Base-by-base conservation (phyloP, 192 early-diverging fungal genomes). In the Haplosporangium gracile region DNA sequence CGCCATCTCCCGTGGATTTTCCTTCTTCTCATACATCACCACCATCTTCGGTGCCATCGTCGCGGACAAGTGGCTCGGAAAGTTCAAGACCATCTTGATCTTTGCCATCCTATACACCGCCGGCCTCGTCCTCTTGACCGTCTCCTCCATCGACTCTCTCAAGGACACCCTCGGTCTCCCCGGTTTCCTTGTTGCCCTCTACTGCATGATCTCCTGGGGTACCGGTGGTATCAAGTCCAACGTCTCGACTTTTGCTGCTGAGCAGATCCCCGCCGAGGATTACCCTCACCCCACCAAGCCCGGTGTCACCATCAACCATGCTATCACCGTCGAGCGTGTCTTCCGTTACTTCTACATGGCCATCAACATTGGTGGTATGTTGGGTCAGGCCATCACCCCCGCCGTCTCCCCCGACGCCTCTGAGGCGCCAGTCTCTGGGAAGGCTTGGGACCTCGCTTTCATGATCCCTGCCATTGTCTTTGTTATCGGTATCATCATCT, bases 291-390 rank as follows among this genome's bases (percentile, higher is more conserved):
- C 73, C 57, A 88, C 89, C 65, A 90, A 91, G 86, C 77, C 78
- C 70, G 90, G 91, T 63, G 91, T 92, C 13, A 85, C 92, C 8
- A 88, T 94, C 32, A 91, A 94, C 85, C 91, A 90, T 72, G 92
- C 89, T 75, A 84, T 93, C 74, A 93, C 93, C 4, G 83, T 94
- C 26, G 91, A 94, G 88, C 91, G 90, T 43, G 91, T 95, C 70
- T 95, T 94, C 88, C 92, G 92, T 82, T 94, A 93, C 91, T 95
- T 95, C 80, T 95, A 95, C 90, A 92, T 91, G 92, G 79, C 92
- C 40, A 92, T 94, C 78, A 94, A 94, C 82, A 89, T 94, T 76
- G 93, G 93, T 63, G 88, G 88, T 60, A 88, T 94, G 88, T 86
- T 91, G 29, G 90, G 91, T 55, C 91, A 93, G 81, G 91, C 90